These are phyloP conservation scores for Westerdykella aurantiaca DNA, from an alignment of 2,329 filamentous ascomycete genomes.

Conservation along the genomic window DNA sequence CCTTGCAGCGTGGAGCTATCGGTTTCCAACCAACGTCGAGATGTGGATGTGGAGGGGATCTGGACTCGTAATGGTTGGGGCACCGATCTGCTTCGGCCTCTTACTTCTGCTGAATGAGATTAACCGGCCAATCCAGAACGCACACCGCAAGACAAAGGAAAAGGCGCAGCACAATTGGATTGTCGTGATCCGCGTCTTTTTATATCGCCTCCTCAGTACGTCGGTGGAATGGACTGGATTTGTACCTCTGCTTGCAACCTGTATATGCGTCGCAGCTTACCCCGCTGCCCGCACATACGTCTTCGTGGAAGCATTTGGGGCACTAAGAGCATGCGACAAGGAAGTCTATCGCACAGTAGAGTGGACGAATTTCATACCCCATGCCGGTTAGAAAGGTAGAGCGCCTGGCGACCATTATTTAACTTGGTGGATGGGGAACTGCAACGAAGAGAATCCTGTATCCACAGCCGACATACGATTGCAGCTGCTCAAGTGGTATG, in stretches of 20 bases:
- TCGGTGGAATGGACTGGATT: not conserved
- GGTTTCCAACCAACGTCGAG: slow-evolving; percentile 19
- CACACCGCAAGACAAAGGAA: not conserved
- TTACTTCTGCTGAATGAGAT: slow-evolving; percentile 10
- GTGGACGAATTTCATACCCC: slow-evolving; percentile 12
- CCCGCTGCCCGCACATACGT: slow-evolving; percentile 7
- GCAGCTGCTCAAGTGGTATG: too few relatives aligned
- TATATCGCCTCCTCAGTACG: too few relatives aligned
- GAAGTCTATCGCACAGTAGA: slow-evolving; percentile 9
- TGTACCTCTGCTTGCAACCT: not conserved
- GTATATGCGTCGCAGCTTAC: slow-evolving; percentile 3
- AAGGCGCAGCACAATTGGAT: not conserved
- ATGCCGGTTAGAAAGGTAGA: not conserved
- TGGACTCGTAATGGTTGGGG: not conserved
- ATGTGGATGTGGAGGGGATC: slow-evolving; percentile 14
- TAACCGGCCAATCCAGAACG: slow-evolving; percentile 2
- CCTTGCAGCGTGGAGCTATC: slow-evolving; percentile 16
- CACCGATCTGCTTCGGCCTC: not conserved
- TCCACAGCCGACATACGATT: too few relatives aligned
- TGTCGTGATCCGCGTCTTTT: not conserved
- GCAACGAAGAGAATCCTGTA: too few relatives aligned
- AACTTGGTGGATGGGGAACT: too few relatives aligned
- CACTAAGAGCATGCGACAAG: slow-evolving; percentile 1
- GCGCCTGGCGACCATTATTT: too few relatives aligned
- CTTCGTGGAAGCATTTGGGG: slow-evolving; percentile 7